Percentiles rank a stretch among this genome's conserved stretches.
phyloP scores from a whole-genome alignment of 140 eudicot species.

The Eryngium alpinum region DNA sequence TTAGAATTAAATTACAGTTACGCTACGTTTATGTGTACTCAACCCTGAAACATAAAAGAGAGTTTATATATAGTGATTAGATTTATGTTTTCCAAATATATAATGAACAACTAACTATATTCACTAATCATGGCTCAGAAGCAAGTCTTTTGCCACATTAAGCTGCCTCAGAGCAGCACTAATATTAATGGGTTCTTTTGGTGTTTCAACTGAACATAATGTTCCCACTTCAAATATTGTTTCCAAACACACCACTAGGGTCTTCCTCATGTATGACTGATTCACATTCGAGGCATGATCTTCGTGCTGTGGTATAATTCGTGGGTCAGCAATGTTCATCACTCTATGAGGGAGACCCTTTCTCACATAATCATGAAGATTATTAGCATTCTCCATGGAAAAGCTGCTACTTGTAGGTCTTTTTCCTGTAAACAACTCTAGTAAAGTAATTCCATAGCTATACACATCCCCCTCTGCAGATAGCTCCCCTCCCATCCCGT shows the following conservation, averaged over 20 bases:
- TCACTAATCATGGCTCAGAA: neutral
- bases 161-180: neutral
- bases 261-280: neutral
- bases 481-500: neutral
- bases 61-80: no score
- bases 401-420: slow-evolving; percentile 5
- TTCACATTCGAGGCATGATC: no score
- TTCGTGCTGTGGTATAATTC: no score
- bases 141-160: neutral
- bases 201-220: neutral
- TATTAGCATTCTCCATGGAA: no score
- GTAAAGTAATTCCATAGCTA: neutral
- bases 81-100: no score
- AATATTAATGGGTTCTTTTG: neutral
- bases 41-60: no score
- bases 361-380: no score
- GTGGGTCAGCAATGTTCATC: slow-evolving; percentile 7
- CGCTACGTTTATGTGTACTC: no score
- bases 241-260: neutral
- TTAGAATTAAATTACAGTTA: no score
- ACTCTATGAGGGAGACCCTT: neutral
- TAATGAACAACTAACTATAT: no score
- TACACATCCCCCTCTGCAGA: neutral
- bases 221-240: neutral
- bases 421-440: slow-evolving; percentile 9